Base-by-base conservation (phyloP, 2,329 filamentous ascomycete species). In the Harringtonia aguacate region DNA sequence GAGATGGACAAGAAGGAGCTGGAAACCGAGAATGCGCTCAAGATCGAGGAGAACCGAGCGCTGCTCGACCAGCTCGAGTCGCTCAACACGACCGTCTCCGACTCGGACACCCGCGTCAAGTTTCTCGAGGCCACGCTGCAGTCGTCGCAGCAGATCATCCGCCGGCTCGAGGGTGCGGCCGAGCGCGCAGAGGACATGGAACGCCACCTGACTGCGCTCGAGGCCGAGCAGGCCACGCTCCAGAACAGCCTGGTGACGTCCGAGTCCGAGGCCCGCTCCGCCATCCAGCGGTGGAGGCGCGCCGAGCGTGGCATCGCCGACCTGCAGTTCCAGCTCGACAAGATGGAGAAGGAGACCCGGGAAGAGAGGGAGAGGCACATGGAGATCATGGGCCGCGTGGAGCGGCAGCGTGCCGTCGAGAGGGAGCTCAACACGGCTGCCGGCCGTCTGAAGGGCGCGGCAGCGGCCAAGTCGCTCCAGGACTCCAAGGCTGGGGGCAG, bases 321-420 rank as follows among this genome's bases (percentile, higher is more conserved):
- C 50, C 72, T 98, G 48, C 84, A 95, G 57, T 83, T 88, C 48
- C 87, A 97, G 62, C 70, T 97, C 17, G 89, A 95, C 57, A 75
- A 77, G 50, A 92, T 98, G 58, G 90, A 97, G 58, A 75, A 75
- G 48, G 90, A 97, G 57, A 78, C 86, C 1, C 75, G 70, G 36
- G 79, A 87, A 55, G 90, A 97, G 60, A 77, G 79, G 21, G 79
- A 92, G 52, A 79, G 84, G 13, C 89, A 95, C 63, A 71, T 77
- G 27, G 86, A 95, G 56, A 75, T 94, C 33, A 68, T 95, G 43
- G 74, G 74, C 36, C 81, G 88, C 41, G 85, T 97, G 75, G 87
- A 95, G 58, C 77, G 84, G 46, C 80, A 90, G 55, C 79, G 87
- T 45, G 77, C 77, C 27, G 82, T 95, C 37, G 89, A 95, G 59